Percentiles rank a stretch among this genome's conserved stretches.
These are phyloP conservation scores for Polygonum aviculare DNA, from an alignment of 148 eudicot species.

Conservation along the genomic window DNA sequence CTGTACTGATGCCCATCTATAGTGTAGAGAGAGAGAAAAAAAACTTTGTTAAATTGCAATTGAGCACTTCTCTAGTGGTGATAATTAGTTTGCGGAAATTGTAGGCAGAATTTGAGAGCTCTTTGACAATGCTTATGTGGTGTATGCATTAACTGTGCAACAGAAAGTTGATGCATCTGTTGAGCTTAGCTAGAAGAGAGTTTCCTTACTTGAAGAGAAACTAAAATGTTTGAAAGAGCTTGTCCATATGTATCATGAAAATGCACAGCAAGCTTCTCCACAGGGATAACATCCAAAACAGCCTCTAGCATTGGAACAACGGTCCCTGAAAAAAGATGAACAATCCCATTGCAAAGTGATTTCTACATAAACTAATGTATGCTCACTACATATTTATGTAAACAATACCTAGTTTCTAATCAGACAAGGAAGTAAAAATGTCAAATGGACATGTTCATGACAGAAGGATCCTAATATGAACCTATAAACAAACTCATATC, in stretches of 20 bases:
- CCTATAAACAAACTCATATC: background rate
- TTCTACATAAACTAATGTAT: too few species aligned
- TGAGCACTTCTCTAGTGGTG: background rate
- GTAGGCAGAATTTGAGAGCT: too few species aligned
- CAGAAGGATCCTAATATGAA: background rate
- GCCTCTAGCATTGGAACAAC: slow-evolving; percentile 86
- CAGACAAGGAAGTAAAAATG: background rate
- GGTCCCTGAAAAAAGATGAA: slow-evolving; percentile 36
- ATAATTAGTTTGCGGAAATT: too few species aligned
- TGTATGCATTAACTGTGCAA: too few species aligned
- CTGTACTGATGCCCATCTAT: slow-evolving; percentile 78
- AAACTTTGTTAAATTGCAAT: background rate
- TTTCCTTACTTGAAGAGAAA: slow-evolving; percentile 70
- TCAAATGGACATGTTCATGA: background rate
- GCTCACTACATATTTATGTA: background rate
- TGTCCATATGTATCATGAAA: slow-evolving; percentile 96
- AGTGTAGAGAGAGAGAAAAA: background rate
- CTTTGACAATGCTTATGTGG: too few species aligned
- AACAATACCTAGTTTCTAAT: background rate
- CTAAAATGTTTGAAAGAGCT: slow-evolving; percentile 84
- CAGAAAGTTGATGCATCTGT: too few species aligned
- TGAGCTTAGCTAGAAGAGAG: background rate
- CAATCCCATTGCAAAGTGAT: background rate
- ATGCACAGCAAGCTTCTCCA: slow-evolving; percentile 88
- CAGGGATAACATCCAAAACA: slow-evolving; percentile 52